Base-by-base conservation (phyloP, 139 green algal species). In the Chlorella sorokiniana region DNA sequence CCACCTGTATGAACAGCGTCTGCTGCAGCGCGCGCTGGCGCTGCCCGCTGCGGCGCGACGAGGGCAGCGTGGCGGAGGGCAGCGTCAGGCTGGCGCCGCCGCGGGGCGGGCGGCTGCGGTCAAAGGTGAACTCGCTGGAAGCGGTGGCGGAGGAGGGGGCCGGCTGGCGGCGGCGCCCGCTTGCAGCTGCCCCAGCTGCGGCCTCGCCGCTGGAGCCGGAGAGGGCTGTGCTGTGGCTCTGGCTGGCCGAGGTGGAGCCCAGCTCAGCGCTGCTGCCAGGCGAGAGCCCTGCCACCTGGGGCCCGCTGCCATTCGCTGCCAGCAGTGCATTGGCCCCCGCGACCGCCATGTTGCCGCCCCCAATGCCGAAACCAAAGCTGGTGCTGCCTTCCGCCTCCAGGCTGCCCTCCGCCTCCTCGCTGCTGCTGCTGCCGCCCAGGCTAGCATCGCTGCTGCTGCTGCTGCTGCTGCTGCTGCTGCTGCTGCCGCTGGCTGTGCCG, bases 1-100 rank as follows among this genome's bases (percentile, higher is more conserved):
- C 95, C 95, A 98, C 98, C 89, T 98, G 94, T 76, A 98, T 97
- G 87, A 94, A 97, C 70, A 98, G 89, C 78, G 92, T 81, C 87
- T 95, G 89, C 52, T 79, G 71, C 52, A 48, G 37, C 0, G 75
- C 10, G 25, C 20, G 70, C 42, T 37, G 54, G 22, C 70, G 25
- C 61, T 31, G 9, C 18, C 38, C 16, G 37, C 40, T 48, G 67
- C 51, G 27, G 20, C 10, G 59, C 23, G 48, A 48, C 33, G 78
- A 83, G 25, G 48, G 78, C 14, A 78, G 78, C 18, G 62, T 59
- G 38, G 61, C 31, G 23, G 54, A 59, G 38, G 73, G 65, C 56
- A 18, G 51, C 62, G n/a, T 69, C 16, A 27, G 35, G 40, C 54
- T 45, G 52, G 9, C 38, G 38, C 76, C 63, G 41, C 40, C 54